Conservation (phyloP, 805 yeast species). For the Wickerhamomyces xylosicus region DNA sequence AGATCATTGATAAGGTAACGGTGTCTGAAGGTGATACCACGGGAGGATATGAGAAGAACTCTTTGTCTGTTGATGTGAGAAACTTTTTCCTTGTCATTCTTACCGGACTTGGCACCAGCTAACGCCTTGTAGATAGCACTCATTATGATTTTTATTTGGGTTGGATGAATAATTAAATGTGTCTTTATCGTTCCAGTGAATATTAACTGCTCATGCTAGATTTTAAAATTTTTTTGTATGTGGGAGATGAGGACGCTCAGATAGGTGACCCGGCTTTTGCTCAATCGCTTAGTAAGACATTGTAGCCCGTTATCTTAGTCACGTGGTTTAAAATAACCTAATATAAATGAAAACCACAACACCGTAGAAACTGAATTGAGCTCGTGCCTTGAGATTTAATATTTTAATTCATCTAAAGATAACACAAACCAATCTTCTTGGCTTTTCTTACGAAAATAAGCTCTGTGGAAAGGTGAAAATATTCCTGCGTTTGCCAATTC, state of each 20-base stretch:
- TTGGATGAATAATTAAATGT: too few relatives aligned
- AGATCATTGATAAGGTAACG: slow-evolving; percentile 88
- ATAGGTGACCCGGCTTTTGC: neutral
- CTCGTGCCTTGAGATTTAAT: too few relatives aligned
- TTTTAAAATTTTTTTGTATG: neutral
- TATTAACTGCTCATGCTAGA: neutral
- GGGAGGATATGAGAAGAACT: slow-evolving; percentile 78
- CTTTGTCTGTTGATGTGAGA: slow-evolving; percentile 78
- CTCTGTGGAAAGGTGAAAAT: too few relatives aligned
- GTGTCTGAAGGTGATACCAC: slow-evolving; percentile 93
- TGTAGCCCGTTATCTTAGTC: neutral
- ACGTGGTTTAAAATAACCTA: neutral
- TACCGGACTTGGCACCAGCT: slow-evolving; percentile 30
- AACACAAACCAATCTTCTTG: too few relatives aligned
- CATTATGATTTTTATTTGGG: slow-evolving; percentile 27
- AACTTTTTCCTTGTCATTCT: slow-evolving; percentile 27
- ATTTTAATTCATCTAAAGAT: too few relatives aligned
- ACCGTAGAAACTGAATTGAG: too few relatives aligned
- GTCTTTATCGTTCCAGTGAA: neutral
- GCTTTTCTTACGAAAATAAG: too few relatives aligned
- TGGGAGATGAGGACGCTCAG: neutral
- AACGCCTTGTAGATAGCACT: slow-evolving; percentile 67
- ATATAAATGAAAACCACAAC: too few relatives aligned
- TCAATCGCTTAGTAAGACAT: too few relatives aligned
- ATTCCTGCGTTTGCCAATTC: too few relatives aligned